Conservation (phyloP, 2,329 filamentous ascomycete species). For the Rachicladosporium sp. region DNA sequence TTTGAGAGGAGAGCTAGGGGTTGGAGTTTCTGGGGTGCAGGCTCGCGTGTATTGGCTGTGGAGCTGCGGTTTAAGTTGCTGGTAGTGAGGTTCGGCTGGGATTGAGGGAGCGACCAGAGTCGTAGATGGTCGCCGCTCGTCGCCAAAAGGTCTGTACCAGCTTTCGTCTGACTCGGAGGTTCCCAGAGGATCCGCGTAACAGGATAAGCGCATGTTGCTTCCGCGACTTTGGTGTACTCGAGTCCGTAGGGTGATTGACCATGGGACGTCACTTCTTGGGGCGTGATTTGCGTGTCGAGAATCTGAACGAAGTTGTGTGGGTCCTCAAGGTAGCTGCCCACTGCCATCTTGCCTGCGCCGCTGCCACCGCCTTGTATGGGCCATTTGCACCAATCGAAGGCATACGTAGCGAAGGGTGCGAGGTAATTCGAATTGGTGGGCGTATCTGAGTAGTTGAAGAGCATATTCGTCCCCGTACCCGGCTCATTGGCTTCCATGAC, state of each 20-base stretch:
- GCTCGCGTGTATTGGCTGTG: slow-evolving; percentile 47
- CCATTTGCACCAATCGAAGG: slow-evolving; percentile 99
- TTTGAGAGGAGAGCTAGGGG: slow-evolving; percentile 89
- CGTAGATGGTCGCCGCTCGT: slow-evolving; percentile 91
- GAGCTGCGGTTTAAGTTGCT: slow-evolving; percentile 59
- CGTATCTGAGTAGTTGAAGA: slow-evolving; percentile 53
- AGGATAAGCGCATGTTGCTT: slow-evolving; percentile 95
- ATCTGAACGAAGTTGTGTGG: slow-evolving; percentile 99
- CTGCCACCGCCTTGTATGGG: slow-evolving; percentile 55
- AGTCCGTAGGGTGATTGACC: slow-evolving; percentile 63
- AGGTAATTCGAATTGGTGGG: slow-evolving; percentile 80
- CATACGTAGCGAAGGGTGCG: slow-evolving; percentile 90
- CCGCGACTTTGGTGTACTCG: slow-evolving; percentile 86
- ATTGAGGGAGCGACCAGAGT: slow-evolving; percentile 72
- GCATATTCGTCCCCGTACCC: slow-evolving; percentile 42
- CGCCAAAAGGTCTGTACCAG: slow-evolving; percentile 85
- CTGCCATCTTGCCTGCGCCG: slow-evolving; percentile 79
- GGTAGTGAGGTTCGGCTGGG: slow-evolving; percentile 40
- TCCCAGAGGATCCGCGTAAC: slow-evolving; percentile 95
- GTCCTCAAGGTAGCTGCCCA: slow-evolving; percentile 94
- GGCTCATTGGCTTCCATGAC: slow-evolving; percentile 71
- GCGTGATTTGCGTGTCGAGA: slow-evolving; percentile 69
- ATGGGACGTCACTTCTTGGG: slow-evolving; percentile 54
- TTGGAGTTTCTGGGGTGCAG: slow-evolving; percentile 66
- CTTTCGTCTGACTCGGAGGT: slow-evolving; percentile 85